Base-by-base conservation (phyloP, 345 rosid genomes). In the Lumnitzera racemosa region DNA sequence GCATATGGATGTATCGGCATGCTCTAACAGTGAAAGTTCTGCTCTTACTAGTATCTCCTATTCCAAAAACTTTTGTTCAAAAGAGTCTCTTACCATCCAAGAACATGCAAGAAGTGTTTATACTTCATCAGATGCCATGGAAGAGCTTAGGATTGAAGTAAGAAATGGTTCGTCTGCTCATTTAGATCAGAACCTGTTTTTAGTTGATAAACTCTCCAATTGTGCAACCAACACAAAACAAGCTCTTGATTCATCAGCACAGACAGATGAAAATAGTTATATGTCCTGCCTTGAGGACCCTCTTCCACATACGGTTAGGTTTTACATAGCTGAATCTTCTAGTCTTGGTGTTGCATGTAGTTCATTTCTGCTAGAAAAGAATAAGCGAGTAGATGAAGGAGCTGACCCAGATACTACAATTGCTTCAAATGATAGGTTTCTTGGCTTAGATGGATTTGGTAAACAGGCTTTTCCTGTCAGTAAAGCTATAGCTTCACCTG, bases 321-420 rank as follows among this genome's bases (percentile, higher is more conserved):
- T 84, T 49, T 76, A 70, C 63, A 50, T 86, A 66, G 85, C 84
- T 31, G 96, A 91, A 64, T 75, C 91, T 51, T 82, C 88, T 53
- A 61, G 46, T 68, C 70, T 69, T 67, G 96, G 94, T 53, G 63
- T 86, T 68, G 71, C 75, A 24, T 82, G 77, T 66, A 70, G 81
- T 63, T 71, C 77, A 24, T 84, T 75, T 80, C 67, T 83, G 77
- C 67, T 80, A 46, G 81, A 81, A 79, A 75, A 71, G 55, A 63
- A 65, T 57, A 67, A 60, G 49, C 70, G 67, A 14, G 56, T 57
- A 24, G 75, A 71, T 56, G 67, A 63, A 20, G 20, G 20, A 48
- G 63, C 63, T 58, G 59, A 61, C 68, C 67, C 59, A 50, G 58
- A 65, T 49, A 68, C 80, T 55, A 43, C 46, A 14, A 75, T 62